phyloP scores from a whole-genome alignment of 2,329 filamentous ascomycete genomes.

The Colletotrichum musae region DNA sequence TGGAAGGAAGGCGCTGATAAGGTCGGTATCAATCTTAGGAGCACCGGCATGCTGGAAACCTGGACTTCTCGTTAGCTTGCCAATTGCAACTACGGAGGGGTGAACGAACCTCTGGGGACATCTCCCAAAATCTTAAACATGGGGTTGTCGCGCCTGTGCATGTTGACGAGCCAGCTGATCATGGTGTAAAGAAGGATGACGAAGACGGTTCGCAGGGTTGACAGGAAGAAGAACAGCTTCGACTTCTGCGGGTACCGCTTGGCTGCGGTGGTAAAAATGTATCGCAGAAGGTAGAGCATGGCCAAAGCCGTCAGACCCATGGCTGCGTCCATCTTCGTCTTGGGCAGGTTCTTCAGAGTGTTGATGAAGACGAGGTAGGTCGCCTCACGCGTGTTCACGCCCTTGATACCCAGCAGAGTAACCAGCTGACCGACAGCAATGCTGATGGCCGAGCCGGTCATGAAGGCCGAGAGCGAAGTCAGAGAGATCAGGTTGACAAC shows the following conservation, averaged over 20 bases:
- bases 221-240: constrained; percentile 90
- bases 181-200: constrained; percentile 93
- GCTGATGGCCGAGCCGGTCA: constrained; percentile 94
- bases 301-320: constrained; percentile 88
- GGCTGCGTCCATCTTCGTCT: constrained; percentile 82
- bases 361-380: constrained; percentile 90
- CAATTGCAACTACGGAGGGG: background rate
- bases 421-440: constrained; percentile 90
- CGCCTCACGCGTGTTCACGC: constrained; percentile 80
- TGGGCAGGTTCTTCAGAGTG: constrained; percentile 79
- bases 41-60: constrained; percentile 86
- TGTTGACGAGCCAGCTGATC: constrained; percentile 89
- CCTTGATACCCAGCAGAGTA: constrained; percentile 82
- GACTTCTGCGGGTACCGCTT: constrained; percentile 78
- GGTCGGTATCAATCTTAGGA: constrained; percentile 75
- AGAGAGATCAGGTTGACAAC: constrained; percentile 95
- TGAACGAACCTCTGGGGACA: constrained; percentile 79
- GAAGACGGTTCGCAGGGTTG: constrained; percentile 90
- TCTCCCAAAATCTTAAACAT: constrained; percentile 80
- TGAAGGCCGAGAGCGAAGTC: constrained; percentile 92
- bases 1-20: constrained; percentile 78
- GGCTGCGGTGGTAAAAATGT: constrained; percentile 73
- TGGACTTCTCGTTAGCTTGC: constrained; percentile 38
- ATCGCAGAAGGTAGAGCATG: constrained; percentile 83
- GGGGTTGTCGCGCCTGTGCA: constrained; percentile 73